phyloP scores from a whole-genome alignment of 1,139 yeast species.

The Yamadazyma songkhlaensis region DNA sequence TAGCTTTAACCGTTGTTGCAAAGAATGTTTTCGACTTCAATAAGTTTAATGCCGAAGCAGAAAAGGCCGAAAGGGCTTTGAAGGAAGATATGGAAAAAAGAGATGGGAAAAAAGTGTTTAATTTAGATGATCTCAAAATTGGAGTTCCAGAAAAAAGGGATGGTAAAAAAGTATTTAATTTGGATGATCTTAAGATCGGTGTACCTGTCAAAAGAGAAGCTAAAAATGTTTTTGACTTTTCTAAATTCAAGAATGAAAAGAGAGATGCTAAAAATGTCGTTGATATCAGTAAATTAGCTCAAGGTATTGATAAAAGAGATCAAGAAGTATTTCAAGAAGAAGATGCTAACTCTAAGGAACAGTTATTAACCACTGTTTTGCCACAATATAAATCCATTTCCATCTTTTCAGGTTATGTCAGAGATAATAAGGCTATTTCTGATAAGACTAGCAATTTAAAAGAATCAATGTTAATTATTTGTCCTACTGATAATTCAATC shows the following conservation, averaged over 20 bases:
- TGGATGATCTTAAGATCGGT: conserved; percentile 8
- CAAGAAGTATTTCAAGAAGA: conserved; percentile 15
- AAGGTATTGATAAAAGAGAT: conserved; percentile 8
- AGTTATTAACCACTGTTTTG: conserved; percentile 20
- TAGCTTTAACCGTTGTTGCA: conserved; percentile 6
- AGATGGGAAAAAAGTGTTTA: conserved; percentile 22
- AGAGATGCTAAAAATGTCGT: conserved; percentile 20
- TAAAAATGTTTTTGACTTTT: conserved; percentile 15
- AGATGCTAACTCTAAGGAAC: conserved; percentile 7
- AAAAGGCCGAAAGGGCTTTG: conserved; percentile 12
- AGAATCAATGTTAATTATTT: conserved; percentile 48
- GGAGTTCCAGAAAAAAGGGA: conserved; percentile 15
- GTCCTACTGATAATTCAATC: conserved; percentile 61
- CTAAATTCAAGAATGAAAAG: conserved; percentile 2
- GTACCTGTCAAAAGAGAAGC: conserved; percentile 17
- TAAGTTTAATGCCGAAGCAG: conserved; percentile 11
- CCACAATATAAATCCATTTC: conserved; percentile 46
- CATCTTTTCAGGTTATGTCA: conserved; percentile 53
- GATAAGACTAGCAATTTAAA: conserved; percentile 35
- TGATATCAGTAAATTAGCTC: conserved; percentile 8
- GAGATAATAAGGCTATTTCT: conserved; percentile 49
- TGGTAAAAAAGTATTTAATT: conserved; percentile 22
- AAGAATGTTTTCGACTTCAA: conserved; percentile 22
- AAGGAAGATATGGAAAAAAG: conserved; percentile 12
- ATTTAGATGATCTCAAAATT: conserved; percentile 9